phyloP scores from a whole-genome alignment of 176 grass and related monocot genomes.

The Microstegium vimineum region DNA sequence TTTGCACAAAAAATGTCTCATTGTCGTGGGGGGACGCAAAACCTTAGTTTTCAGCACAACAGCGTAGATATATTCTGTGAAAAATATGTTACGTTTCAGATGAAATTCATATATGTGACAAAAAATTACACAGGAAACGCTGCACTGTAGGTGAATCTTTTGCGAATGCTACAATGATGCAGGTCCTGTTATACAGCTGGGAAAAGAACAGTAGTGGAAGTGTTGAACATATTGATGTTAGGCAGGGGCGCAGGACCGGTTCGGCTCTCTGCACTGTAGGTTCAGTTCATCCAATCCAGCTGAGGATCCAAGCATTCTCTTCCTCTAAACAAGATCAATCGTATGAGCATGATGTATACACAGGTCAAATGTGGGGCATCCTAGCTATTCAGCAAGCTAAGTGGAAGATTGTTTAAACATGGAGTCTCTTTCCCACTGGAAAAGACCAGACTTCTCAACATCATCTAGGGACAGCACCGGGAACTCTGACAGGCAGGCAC shows the following conservation, averaged over 20 bases:
- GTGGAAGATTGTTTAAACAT: conserved; percentile 3
- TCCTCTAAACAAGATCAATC: neutral
- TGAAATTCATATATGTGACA: neutral
- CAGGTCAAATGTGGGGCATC: neutral
- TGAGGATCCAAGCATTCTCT: neutral
- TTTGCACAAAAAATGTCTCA: too few species aligned
- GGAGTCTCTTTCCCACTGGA: conserved; percentile 55
- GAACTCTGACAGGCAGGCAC: conserved; percentile 16
- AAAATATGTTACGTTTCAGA: neutral
- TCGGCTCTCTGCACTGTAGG: neutral
- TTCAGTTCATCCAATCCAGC: neutral
- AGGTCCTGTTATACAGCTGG: neutral
- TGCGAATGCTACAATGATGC: neutral
- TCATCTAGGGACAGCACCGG: conserved; percentile 44
- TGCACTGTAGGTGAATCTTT: too few species aligned
- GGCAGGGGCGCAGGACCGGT: neutral
- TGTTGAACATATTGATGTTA: neutral
- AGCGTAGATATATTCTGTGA: neutral
- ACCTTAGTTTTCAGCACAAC: too few species aligned
- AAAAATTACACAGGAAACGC: neutral
- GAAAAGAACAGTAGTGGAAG: neutral
- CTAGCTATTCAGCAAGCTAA: conserved; percentile 1
- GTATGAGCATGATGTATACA: neutral
- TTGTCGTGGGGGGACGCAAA: too few species aligned
- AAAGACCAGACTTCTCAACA: conserved; percentile 42